Base-by-base conservation (phyloP, 176 grass and related monocot species). In the Panicum miliaceum region DNA sequence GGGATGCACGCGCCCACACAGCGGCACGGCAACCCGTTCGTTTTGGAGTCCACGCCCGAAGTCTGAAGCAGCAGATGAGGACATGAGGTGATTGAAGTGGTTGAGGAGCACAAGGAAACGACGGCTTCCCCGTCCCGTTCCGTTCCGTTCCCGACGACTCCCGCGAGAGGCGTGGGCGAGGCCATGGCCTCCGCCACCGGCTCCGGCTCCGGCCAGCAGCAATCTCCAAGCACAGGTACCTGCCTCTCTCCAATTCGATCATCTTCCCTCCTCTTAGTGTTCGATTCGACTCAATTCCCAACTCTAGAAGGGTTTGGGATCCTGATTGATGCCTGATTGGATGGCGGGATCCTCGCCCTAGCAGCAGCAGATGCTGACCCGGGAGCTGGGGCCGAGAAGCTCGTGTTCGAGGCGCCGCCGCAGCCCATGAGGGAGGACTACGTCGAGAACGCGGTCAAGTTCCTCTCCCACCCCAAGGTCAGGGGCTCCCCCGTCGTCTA, bases 401-500 rank as follows among this genome's bases (percentile, higher is more conserved):
- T 75, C 84, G 63, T 79, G 8, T 88, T 90, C 40, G 87, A 86
- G 20, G 61, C 86, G 18, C 35, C 87, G 58, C 64, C 87, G 71
- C 51, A 85, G 80, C 85, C 91, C 62, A 74, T 94, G 54, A 90
- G 96, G 80, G 93, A 95, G 87, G 96, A 98, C 36, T 92, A 95
- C 77, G 90, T 98, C 71, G 40, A 79, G 89, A 98, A 98, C 87
- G 93, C 96, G 58, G 89, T 98, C 82, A 98, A 90, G 77, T 98
- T 98, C 82, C 89, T 98, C 37, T 93, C 91, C 53, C 93, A 98
- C 79, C 96, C 96, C 47, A 95, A 82, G 87, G 96, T 96, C 79
- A 90, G 78, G 73, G 91, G 84, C 43, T 98, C 96, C 81, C 87
- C 93, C 48, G 88, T 95, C 60, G 50, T 83, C 46, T 78, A 98